Base-by-base conservation (phyloP, 306 rosid species). In the Quillaja saponaria region DNA sequence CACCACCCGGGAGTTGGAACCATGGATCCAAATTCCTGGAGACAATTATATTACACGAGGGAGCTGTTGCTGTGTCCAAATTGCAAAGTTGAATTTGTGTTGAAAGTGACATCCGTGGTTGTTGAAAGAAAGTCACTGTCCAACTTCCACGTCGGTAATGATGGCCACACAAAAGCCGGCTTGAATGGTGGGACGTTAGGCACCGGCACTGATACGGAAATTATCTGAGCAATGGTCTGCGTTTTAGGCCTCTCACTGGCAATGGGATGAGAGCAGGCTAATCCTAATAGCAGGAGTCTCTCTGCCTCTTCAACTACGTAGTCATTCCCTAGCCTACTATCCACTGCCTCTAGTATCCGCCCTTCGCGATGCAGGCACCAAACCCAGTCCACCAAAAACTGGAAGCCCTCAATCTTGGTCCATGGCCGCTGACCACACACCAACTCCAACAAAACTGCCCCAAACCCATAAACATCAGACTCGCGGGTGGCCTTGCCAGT, bases 81-180 rank as follows among this genome's bases (percentile, higher is more conserved):
- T 37, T 46, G 54, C 67, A 55, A 0, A 51, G 58, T 50, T 16
- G 73, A 67, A 8, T 61, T 49, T 19, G 75, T 64, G 67, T 54
- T 56, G 14, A 80, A 69, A 2, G 78, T 61, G 20, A 39, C 38
- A 13, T 34, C 76, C 14, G 73, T 19, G 14, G 76, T 63, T 19
- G 55, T 38, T 17, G 60, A 21, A 13, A 80, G 62, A 33, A 53
- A 8, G 3, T 62, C 76, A 73, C 71, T 73, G 5, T 55, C 51
- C 56, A 71, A 53, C 75, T 73, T 63, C 14, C 28, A 49, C 0
- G 64, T 40, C n/a, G 59, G 72, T 56, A 71, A n/a, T 1, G 87
- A 68, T 0, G 96, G 92, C 95, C 95, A 87, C 64, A 87, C 68
- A 51, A 87, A 87, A 64, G 91, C 7, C 6, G 95, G 95, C 61